Percentiles rank a stretch among this genome's conserved stretches.
These are phyloP conservation scores for Clonostachys solani DNA, from an alignment of 2,329 filamentous ascomycete species.

Conservation along the genomic window DNA sequence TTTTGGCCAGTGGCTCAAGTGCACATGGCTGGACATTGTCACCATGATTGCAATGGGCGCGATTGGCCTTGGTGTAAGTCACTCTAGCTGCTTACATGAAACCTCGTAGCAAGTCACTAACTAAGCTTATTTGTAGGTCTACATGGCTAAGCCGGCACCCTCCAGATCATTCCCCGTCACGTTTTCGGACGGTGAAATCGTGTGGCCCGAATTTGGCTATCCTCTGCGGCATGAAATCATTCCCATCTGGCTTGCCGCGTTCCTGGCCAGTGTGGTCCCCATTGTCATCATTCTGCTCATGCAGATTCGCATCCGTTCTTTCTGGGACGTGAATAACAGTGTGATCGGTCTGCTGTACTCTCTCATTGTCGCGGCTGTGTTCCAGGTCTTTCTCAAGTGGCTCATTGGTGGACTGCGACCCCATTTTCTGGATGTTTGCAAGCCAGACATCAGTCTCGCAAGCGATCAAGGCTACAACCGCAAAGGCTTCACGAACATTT, in stretches of 20 bases:
- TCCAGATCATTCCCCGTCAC: constrained; percentile 66
- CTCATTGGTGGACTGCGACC: constrained; percentile 71
- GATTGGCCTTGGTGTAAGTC: constrained; percentile 60
- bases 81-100: neutral
- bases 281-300: constrained; percentile 60
- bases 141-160: constrained; percentile 60
- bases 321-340: constrained; percentile 70
- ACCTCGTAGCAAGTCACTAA: too few relatives aligned
- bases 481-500: constrained; percentile 53
- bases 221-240: constrained; percentile 66
- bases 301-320: constrained; percentile 64
- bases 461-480: constrained; percentile 33
- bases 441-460: constrained; percentile 36
- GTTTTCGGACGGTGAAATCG: constrained; percentile 62
- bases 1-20: constrained; percentile 68
- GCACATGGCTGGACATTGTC: constrained; percentile 62
- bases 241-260: constrained; percentile 66
- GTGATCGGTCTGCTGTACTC: constrained; percentile 66
- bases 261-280: constrained; percentile 61
- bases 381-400: constrained; percentile 74
- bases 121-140: constrained; percentile 36
- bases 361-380: constrained; percentile 66
- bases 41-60: constrained; percentile 64
- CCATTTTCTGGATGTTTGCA: constrained; percentile 67
- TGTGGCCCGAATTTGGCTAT: constrained; percentile 68